Evolutionary conservation across 495 filamentous ascomycete species (phyloP).

Genomic region (Neurospora sp.): DNA sequence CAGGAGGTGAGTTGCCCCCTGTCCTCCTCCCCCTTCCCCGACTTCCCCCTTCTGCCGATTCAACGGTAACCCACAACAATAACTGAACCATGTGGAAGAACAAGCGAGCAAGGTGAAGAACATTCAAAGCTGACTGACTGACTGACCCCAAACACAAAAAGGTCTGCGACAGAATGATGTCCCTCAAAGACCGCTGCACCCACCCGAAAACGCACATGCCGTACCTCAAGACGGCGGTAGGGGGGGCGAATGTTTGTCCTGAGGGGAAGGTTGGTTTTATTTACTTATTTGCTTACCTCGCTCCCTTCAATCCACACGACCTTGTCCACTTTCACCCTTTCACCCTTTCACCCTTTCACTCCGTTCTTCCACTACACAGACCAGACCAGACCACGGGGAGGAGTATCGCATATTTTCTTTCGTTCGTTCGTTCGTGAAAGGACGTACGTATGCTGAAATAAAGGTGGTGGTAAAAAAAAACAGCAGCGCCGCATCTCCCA

Average conservation of each 20-base stretch:
- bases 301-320: background rate
- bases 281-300: background rate
- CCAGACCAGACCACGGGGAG: background rate
- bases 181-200: slow-evolving; percentile 32
- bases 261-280: slow-evolving; percentile 28
- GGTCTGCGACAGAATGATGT: slow-evolving; percentile 21
- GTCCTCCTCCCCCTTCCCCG: background rate
- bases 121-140: no score
- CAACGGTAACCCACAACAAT: background rate
- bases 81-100: background rate
- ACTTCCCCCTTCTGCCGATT: background rate
- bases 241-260: slow-evolving; percentile 51
- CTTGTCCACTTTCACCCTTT: background rate
- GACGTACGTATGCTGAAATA: no score
- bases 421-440: no score
- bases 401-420: no score
- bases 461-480: background rate
- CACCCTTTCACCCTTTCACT: background rate
- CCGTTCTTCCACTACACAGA: background rate
- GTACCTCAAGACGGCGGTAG: slow-evolving; percentile 48
- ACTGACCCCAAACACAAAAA: background rate
- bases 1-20: background rate
- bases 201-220: slow-evolving; percentile 40
- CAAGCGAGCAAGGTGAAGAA: no score
- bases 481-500: slow-evolving; percentile 47